Base-by-base conservation (phyloP, 768 basidiomycete species). In the Phanerochaete sordida region DNA sequence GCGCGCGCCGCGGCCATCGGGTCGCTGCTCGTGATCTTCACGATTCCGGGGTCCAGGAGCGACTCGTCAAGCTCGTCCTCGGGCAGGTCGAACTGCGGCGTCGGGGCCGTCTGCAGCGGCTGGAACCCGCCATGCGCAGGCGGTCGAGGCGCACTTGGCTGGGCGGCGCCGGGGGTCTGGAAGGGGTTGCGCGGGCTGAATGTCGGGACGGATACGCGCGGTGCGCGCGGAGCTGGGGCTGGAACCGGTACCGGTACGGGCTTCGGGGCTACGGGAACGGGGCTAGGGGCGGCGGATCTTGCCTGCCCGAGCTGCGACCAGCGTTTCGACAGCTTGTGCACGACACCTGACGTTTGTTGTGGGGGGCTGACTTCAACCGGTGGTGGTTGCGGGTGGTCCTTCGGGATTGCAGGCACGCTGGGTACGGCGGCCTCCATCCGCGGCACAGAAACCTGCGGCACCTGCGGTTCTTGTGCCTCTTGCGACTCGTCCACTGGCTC, bases 1-100 rank as follows among this genome's bases (percentile, higher is more conserved):
- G 94, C 95, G 50, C 91, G 77, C 1, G 94, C 95, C 48, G 95
- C 95, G 19, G 92, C 92, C 60, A 81, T 79, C 1, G 95, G 91
- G 71, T 96, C 91, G 23, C 84, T 83, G 60, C 91, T 93, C 2
- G 87, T 87, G 62, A 96, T 90, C 75, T 91, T 88, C 63, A 97
- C 85, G 5, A 95, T 75, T n/a, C 82, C 82, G 15, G 76, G 72
- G 51, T 84, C 81, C 8, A 78, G 76, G 4, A 74, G 75, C 47
- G 76, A 76, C 30, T 65, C 58, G 3, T 75, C 72, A 27, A 73
- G 66, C 21, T 70, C 74, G 12, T 68, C 74, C 26, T 68, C 66
- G 28, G 63, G 62, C 45, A 46, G 54, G 21, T 33, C 63, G 3
- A 56, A 52, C 16, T 46, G 19, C 9, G 50, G 61, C 5, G 44